Percentiles rank a stretch among this genome's conserved stretches.
phyloP scores from a whole-genome alignment of 164 flowering plant genomes.

The Cinnamomum micranthum region DNA sequence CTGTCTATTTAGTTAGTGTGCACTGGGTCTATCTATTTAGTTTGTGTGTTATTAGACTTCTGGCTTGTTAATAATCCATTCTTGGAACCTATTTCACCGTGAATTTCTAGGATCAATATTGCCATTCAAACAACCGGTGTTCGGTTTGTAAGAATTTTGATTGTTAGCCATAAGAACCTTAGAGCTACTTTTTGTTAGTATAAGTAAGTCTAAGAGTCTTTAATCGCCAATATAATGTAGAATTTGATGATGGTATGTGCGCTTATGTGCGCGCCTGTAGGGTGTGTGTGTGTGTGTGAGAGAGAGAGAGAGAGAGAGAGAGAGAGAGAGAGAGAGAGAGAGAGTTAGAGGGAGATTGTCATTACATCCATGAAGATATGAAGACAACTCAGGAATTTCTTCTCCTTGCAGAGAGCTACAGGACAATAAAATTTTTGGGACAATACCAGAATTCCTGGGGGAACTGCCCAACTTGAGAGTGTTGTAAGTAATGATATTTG shows the following conservation, averaged over 20 bases:
- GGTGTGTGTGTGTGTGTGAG: too few relatives aligned
- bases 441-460: constrained; percentile 38
- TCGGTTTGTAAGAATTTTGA: too few relatives aligned
- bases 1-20: too few relatives aligned
- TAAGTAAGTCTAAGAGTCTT: background rate
- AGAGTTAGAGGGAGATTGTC: background rate
- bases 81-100: background rate
- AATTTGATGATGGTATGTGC: too few relatives aligned
- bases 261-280: too few relatives aligned
- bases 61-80: too few relatives aligned
- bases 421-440: constrained; percentile 25
- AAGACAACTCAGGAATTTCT: background rate
- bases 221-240: background rate
- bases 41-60: too few relatives aligned
- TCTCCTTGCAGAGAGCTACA: constrained; percentile 18
- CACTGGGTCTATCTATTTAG: too few relatives aligned
- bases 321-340: background rate
- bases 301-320: background rate
- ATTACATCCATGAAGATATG: background rate
- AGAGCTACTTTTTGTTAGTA: too few relatives aligned
- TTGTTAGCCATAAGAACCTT: too few relatives aligned
- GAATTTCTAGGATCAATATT: background rate
- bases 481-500: constrained; percentile 24
- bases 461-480: constrained; percentile 26
- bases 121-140: background rate